Evolutionary conservation across 202 grass and related monocot species (phyloP).

Genomic region (Eragrostis tef): DNA sequence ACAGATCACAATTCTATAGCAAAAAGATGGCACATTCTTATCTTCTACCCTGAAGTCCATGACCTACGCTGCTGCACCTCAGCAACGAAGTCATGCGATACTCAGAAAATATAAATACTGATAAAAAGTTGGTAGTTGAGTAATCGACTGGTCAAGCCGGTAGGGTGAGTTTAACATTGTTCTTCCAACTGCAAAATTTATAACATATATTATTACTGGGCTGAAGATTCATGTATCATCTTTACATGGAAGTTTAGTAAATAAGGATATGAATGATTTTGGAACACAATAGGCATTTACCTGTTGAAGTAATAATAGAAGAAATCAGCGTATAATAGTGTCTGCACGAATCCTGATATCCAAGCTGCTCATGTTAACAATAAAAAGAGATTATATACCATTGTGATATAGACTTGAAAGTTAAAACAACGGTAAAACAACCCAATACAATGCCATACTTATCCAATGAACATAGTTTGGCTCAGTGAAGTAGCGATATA

Average conservation of each 20-base stretch:
- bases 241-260: neutral
- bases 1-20: neutral
- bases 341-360: constrained; percentile 68
- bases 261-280: neutral
- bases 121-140: neutral
- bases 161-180: constrained; percentile 67
- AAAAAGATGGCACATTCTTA: neutral
- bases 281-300: constrained; percentile 38
- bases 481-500: constrained; percentile 72
- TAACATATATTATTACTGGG: too few species aligned
- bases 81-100: neutral
- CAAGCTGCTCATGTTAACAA: constrained; percentile 55
- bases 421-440: neutral
- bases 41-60: neutral
- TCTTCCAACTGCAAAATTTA: constrained; percentile 56
- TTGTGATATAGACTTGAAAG: neutral
- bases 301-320: constrained; percentile 75
- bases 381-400: constrained; percentile 16
- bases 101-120: neutral
- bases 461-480: constrained; percentile 74
- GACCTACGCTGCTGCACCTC: neutral
- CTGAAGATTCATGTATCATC: too few species aligned
- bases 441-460: constrained; percentile 51
- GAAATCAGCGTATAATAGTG: constrained; percentile 68
- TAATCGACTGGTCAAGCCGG: constrained; percentile 42